Evolutionary conservation across 768 basidiomycete genomes (phyloP), one percentile per base, ranked within the genome.

Genomic region (Boletus vermiculosoides): DNA sequence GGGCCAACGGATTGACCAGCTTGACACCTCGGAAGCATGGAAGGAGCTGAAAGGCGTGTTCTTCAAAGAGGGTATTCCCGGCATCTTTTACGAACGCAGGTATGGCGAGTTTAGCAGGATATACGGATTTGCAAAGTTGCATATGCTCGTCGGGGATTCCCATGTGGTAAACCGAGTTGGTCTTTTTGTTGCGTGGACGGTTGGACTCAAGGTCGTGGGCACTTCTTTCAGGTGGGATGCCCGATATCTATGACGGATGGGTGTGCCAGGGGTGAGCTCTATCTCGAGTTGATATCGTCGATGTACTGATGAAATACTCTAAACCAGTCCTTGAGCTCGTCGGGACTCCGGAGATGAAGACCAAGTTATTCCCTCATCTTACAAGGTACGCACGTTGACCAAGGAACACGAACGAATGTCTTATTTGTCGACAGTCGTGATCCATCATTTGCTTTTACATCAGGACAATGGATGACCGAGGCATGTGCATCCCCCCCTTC

Each of bases 391-490:
- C 5, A 54, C 3, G 25, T 23, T 6, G 37, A 40, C 44, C 42
- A 46, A 20, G 11, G 28, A 39, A 49, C 15, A 31, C 15, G 8
- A 22, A 15, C 13, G 18, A 5, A 7, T 30, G n/a, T 52, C 28
- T 36, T 36, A 42, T 36, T 10, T 18, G 18, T 40, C 45, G 7
- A 50, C 52, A 88, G 88, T 65, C 86, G 84, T 6, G 80, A 91
- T 65, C 82, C 87, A 10, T 64, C 73, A 1, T 54, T 69, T 31
- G 85, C 87, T 0, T 91, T 84, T 58, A 88, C 85, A 5, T 82
- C 88, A 11, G 90, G 90, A 0, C 90, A 92, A 71, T 92, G 88
- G 88, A 90, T 89, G 89, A 90, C 89, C 4, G 88, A 90, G 74
- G 87, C 80, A 56, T 5, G 68, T 57, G 6, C 34, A 39, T 25